A percentile compares a stretch with the other conserved stretches of the same genome.
Conservation (phyloP, 805 yeast genomes). For the Candida insectalens region DNA sequence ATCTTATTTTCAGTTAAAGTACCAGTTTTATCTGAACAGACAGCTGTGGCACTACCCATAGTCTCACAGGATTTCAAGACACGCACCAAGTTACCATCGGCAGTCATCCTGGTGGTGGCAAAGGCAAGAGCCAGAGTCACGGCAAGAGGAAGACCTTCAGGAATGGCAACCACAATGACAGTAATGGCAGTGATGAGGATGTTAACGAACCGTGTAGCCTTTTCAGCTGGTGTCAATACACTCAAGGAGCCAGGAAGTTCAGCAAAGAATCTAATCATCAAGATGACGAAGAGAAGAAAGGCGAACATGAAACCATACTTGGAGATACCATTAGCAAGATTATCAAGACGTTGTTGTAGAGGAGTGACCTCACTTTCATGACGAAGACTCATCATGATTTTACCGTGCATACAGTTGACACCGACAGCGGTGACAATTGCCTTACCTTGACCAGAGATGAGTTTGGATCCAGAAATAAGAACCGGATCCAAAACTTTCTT, state of each 20-base stretch:
- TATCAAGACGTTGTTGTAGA: slow-evolving; percentile 69
- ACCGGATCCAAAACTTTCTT: slow-evolving; percentile 59
- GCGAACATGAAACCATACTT: slow-evolving; percentile 89
- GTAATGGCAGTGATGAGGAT: slow-evolving; percentile 88
- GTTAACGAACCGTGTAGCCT: slow-evolving; percentile 77
- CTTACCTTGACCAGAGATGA: slow-evolving; percentile 76
- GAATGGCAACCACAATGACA: slow-evolving; percentile 95
- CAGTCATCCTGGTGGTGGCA: slow-evolving; percentile 97
- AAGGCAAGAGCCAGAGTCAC: slow-evolving; percentile 95
- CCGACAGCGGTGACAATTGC: slow-evolving; percentile 91
- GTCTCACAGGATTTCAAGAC: slow-evolving; percentile 92
- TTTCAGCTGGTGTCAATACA: slow-evolving; percentile 48
- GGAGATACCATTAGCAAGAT: slow-evolving; percentile 89
- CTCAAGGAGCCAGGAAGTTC: slow-evolving; percentile 40
- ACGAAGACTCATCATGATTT: slow-evolving; percentile 74
- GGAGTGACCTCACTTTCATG: slow-evolving; percentile 83
- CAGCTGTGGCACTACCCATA: slow-evolving; percentile 97
- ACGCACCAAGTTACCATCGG: slow-evolving; percentile 92
- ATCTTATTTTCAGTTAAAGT: slow-evolving; percentile 90
- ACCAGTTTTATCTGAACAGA: slow-evolving; percentile 97
- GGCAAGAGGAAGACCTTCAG: slow-evolving; percentile 96
- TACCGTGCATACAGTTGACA: slow-evolving; percentile 78
- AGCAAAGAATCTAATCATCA: slow-evolving; percentile 67
- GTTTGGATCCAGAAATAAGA: slow-evolving; percentile 84
- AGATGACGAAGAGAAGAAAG: slow-evolving; percentile 63